phyloP scores from a whole-genome alignment of 441 rosid species.

The Brassica balearica region DNA sequence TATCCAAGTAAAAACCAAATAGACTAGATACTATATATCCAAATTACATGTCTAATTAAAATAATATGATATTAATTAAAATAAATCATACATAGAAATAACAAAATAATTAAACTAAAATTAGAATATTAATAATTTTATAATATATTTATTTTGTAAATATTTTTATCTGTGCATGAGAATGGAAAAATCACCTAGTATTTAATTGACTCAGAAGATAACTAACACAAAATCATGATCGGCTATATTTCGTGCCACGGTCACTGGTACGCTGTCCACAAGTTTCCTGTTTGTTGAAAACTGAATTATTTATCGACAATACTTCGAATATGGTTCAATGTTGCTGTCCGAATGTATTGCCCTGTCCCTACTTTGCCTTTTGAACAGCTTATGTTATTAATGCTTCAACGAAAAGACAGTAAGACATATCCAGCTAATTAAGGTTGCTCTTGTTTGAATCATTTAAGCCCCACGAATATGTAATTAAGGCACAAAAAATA shows the following conservation, averaged over 20 bases:
- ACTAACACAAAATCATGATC: constrained; percentile 28
- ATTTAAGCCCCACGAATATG: constrained; percentile 29
- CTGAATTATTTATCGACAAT: constrained; percentile 31
- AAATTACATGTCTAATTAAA: no score
- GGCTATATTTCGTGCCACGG: constrained; percentile 46
- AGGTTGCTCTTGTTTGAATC: neutral
- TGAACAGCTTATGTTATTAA: constrained; percentile 37
- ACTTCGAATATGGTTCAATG: constrained; percentile 40
- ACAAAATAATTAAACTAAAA: no score
- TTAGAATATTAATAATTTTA: no score
- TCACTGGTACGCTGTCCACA: constrained; percentile 42
- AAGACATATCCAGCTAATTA: constrained; percentile 45
- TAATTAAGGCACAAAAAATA: constrained; percentile 1
- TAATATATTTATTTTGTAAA: no score
- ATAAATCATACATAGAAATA: no score
- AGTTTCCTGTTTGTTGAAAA: neutral
- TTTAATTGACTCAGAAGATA: constrained; percentile 14
- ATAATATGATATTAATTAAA: no score
- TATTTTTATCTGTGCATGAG: no score
- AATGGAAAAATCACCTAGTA: no score
- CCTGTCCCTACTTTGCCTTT: constrained; percentile 44
- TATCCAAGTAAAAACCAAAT: no score
- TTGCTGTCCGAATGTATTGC: constrained; percentile 45
- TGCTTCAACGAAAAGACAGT: constrained; percentile 41
- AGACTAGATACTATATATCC: no score